Percentiles rank a stretch among this genome's conserved stretches.
Evolutionary conservation across 805 yeast genomes (phyloP).

Genomic region (Kluyveromyces nonfermentans): DNA sequence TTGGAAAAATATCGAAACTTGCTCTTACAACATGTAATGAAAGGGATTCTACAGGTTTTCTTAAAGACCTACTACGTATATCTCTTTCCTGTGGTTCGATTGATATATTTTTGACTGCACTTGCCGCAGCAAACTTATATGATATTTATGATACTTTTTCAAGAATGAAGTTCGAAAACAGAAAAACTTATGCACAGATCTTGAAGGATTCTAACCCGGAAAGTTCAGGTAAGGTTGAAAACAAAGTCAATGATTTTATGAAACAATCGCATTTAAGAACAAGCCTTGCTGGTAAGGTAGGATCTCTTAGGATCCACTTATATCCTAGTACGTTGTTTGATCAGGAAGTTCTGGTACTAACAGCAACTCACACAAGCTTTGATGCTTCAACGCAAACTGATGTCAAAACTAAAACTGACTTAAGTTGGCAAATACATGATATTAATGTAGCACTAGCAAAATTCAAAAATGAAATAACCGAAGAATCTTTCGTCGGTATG

Average conservation of each 20-base stretch:
- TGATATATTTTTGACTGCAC: constrained; percentile 63
- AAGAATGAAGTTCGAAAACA: constrained; percentile 66
- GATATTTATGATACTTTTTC: constrained; percentile 66
- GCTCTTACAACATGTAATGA: constrained; percentile 60
- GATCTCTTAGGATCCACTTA: constrained; percentile 48
- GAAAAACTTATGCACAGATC: constrained; percentile 65
- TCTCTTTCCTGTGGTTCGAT: constrained; percentile 40
- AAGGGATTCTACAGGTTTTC: constrained; percentile 36
- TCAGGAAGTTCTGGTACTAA: constrained; percentile 58
- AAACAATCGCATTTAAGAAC: constrained; percentile 43
- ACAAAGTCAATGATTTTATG: constrained; percentile 24
- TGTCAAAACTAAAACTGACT: constrained; percentile 37
- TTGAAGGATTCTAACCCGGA: constrained; percentile 45
- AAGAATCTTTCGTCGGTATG: constrained; percentile 36
- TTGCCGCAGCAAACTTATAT: constrained; percentile 73
- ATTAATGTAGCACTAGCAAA: constrained; percentile 60
- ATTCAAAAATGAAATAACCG: constrained; percentile 41
- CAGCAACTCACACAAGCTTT: constrained; percentile 45
- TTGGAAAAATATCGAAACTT: constrained; percentile 42
- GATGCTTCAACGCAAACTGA: constrained; percentile 36
- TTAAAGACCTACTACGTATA: constrained; percentile 55
- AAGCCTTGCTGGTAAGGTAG: constrained; percentile 52
- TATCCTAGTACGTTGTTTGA: constrained; percentile 81
- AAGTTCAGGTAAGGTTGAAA: constrained; percentile 13
- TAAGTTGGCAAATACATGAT: constrained; percentile 54